A percentile compares a stretch with the other conserved stretches of the same genome.
Conservation (phyloP, 1,284 basidiomycete species). For the Omphalotus olearius region DNA sequence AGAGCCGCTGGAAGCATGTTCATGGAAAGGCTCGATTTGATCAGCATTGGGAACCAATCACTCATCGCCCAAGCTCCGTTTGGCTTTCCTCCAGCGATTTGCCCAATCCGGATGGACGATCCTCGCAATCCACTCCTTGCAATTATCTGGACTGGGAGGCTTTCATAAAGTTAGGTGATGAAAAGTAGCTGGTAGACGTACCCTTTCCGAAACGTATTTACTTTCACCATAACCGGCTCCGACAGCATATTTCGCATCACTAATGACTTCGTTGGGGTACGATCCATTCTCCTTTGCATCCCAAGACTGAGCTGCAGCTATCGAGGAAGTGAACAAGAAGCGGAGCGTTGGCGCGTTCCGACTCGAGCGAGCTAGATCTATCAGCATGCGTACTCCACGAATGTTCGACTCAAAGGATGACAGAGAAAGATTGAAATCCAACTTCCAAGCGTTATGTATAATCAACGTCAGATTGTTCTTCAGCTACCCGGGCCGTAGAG, state of each 20-base stretch:
- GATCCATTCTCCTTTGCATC: constrained; percentile 7
- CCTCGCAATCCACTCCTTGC: constrained; percentile 2
- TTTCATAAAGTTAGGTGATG: too few species aligned
- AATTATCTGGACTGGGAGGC: background rate
- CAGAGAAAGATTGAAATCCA: constrained; percentile 26
- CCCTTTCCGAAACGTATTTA: constrained; percentile 22
- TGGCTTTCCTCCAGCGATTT: constrained; percentile 5
- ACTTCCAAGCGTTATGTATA: constrained; percentile 26
- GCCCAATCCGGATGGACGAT: constrained; percentile 6
- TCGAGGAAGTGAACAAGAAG: constrained; percentile 31
- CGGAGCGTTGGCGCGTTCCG: constrained; percentile 19
- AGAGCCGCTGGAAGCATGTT: constrained; percentile 15
- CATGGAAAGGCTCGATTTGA: constrained; percentile 16
- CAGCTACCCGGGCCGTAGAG: background rate
- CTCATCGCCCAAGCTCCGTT: constrained; percentile 8
- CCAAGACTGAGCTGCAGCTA: constrained; percentile 8
- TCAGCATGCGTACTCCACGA: constrained; percentile 18
- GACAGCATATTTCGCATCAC: constrained; percentile 10
- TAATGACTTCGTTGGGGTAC: constrained; percentile 7
- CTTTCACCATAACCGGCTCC: constrained; percentile 19
- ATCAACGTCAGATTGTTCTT: constrained; percentile 9
- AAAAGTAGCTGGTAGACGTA: constrained; percentile 1
- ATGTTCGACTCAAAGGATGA: constrained; percentile 24
- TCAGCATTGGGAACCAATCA: constrained; percentile 8
- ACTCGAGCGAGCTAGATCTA: constrained; percentile 21